Evolutionary conservation across 805 yeast species (phyloP), one percentile per base, ranked within the genome.

Genomic region (Saturnispora serradocipensis): DNA sequence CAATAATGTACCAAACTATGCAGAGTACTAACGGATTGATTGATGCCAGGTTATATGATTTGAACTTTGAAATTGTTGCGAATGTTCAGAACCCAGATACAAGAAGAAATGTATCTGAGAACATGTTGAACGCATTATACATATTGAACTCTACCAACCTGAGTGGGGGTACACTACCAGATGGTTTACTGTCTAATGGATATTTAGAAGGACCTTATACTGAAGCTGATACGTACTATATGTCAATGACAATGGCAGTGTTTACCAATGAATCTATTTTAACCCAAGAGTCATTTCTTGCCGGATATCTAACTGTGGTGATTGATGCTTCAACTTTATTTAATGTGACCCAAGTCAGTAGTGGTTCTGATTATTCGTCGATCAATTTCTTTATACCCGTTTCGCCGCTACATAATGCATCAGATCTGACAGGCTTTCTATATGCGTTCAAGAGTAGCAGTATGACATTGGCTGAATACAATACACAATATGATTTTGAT

Each of bases 221-320:
- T 16, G 78, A 80, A 57, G 65, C 63, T 38, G 58, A 71, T 1
- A 53, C 72, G 1, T 83, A 76, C 59, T 75, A 80, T 57, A 70
- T 87, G 75, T 87, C 96, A 0, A 69, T 89, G 67, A 85, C 96
- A 0, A 58, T 88, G 4, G 93, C 96, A 0, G 76, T 89, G 3
- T 82, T 74, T 59, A 77, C 88, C 16, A 84, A 85, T 57, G 74
- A 82, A n/a, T 83, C 95, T 2, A 82, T 86, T 22, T 67, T 82
- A 43, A 67, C 83, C 22, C 67, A 73, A n/a, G 70, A 73, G 15
- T 81, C 84, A 4, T 73, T 76, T 22, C 70, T 86, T 6, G 75
- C 82, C 2, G 96, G 96, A 0, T 89, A 80, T 64, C 59, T 88
- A 40, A 77, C 93, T 0, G 77, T 86, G 15, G 66, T 78, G 1